These are phyloP conservation scores for Xylariaceae sp. DNA, from an alignment of 2,329 filamentous ascomycete species.

Conservation along the genomic window DNA sequence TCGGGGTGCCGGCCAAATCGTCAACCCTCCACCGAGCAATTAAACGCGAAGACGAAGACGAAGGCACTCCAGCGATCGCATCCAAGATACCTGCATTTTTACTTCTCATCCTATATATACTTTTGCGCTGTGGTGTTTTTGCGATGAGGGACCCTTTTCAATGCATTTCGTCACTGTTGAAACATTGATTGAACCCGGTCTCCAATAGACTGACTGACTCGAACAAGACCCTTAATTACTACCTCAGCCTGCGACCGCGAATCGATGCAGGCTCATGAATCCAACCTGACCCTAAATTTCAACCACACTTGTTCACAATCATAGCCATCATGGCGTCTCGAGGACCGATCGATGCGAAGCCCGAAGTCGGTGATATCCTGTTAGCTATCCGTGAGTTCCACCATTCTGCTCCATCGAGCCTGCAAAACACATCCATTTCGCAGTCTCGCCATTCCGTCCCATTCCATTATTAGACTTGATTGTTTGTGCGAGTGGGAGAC, in stretches of 20 bases:
- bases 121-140: constrained; percentile 11
- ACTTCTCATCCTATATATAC: constrained; percentile 17
- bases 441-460: not conserved
- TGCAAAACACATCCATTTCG: not conserved
- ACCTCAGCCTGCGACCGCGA: not conserved
- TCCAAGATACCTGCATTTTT: constrained; percentile 6
- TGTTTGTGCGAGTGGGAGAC: constrained; percentile 9
- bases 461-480: not conserved
- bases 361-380: constrained; percentile 67
- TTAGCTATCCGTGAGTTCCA: constrained; percentile 70
- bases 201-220: constrained; percentile 20
- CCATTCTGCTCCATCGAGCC: constrained; percentile 2
- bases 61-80: constrained; percentile 9
- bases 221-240: not conserved
- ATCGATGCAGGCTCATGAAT: constrained; percentile 12
- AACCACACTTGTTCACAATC: not conserved
- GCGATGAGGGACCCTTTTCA: constrained; percentile 10
- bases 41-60: too few species aligned
- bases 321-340: constrained; percentile 47
- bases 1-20: not conserved
- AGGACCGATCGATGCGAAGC: constrained; percentile 48
- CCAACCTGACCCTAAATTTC: constrained; percentile 12
- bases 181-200: constrained; percentile 32
- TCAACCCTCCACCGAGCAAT: not conserved
- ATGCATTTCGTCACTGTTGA: constrained; percentile 30